Evolutionary conservation across 208 protist genomes (phyloP).

Genomic region (Giardia duodenalis): DNA sequence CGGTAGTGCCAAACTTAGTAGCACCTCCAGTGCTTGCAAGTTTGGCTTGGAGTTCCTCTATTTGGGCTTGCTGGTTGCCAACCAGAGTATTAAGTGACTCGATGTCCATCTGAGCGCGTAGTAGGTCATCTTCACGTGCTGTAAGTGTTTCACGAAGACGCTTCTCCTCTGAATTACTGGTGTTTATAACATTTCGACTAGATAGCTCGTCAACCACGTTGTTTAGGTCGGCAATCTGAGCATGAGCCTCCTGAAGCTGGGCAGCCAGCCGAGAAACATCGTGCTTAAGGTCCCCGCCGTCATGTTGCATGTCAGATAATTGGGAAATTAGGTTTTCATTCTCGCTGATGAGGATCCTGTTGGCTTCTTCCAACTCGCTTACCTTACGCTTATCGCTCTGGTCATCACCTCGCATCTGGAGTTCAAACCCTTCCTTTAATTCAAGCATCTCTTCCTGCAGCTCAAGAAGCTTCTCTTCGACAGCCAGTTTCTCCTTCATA

Average conservation of each 20-base stretch:
- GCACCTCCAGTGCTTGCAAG: neutral
- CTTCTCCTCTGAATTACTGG: neutral
- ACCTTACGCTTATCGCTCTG: neutral
- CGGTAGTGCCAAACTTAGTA: neutral
- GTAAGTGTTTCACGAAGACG: neutral
- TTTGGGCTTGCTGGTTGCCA: neutral
- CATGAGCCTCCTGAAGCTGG: neutral
- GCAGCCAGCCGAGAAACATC: neutral
- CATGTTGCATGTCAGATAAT: neutral
- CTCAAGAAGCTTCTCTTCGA: neutral
- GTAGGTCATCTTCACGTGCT: neutral
- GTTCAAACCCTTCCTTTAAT: neutral
- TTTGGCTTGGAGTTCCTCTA: neutral
- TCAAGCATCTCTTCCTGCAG: neutral
- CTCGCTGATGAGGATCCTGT: neutral
- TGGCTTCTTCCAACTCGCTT: neutral
- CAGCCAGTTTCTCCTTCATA: neutral
- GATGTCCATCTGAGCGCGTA: too few species aligned
- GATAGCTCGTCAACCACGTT: neutral
- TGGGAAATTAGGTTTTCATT: neutral
- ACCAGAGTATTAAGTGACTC: neutral
- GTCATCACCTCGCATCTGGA: neutral
- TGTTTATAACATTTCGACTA: neutral
- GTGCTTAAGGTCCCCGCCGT: neutral
- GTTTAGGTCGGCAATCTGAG: neutral